A percentile compares a stretch with the other conserved stretches of the same genome.
Conservation (phyloP, 768 basidiomycete genomes). For the Myochromella boudieri region DNA sequence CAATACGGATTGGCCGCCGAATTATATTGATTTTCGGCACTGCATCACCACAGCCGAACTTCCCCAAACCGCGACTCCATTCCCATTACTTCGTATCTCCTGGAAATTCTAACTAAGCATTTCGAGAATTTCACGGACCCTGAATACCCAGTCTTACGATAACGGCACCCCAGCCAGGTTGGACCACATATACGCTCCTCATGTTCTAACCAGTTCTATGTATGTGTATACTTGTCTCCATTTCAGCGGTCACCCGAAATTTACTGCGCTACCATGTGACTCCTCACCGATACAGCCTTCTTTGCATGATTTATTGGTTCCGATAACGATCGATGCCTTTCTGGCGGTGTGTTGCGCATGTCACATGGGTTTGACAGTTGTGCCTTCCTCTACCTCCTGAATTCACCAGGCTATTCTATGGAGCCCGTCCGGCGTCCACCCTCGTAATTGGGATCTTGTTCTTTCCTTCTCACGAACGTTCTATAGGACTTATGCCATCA, state of each 20-base stretch:
- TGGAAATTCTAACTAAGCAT: too few species aligned
- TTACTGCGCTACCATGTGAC: too few species aligned
- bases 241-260: too few species aligned
- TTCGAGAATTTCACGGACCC: too few species aligned
- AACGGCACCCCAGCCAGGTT: too few species aligned
- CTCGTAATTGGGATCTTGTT: background rate
- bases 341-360: background rate
- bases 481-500: constrained; percentile 1
- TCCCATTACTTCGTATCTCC: constrained; percentile 3
- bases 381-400: constrained; percentile 8
- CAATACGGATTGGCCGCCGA: background rate
- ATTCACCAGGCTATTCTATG: background rate
- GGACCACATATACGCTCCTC: too few species aligned
- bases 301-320: constrained; percentile 3
- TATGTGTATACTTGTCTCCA: too few species aligned
- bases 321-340: constrained; percentile 10
- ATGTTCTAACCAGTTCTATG: too few species aligned
- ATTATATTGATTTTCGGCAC: constrained; percentile 4
- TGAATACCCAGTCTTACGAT: too few species aligned
- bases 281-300: background rate
- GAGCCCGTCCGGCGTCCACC: background rate
- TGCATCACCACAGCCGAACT: constrained; percentile 6
- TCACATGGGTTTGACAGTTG: constrained; percentile 13
- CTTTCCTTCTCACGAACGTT: constrained; percentile 11
- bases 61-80: constrained; percentile 3